A percentile compares a stretch with the other conserved stretches of the same genome.
Evolutionary conservation across 495 filamentous ascomycete species (phyloP).

Genomic region (Trichocladium uniseriatum): DNA sequence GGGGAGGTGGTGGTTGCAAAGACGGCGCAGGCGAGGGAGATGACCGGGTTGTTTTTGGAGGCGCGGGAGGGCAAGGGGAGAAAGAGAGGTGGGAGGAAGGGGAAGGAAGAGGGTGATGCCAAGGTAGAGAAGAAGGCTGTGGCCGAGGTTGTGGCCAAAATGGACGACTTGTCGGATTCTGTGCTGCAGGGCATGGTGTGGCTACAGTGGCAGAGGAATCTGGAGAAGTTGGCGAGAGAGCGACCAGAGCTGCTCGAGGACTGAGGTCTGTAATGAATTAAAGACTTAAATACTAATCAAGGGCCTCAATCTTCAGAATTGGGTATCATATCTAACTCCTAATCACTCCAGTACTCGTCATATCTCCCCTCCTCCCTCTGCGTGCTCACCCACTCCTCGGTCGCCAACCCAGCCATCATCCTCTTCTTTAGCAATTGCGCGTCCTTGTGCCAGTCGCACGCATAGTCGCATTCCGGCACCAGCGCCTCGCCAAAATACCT

Average conservation of each 20-base stretch:
- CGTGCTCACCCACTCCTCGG: constrained; percentile 66
- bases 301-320: too few species aligned
- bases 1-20: constrained; percentile 26
- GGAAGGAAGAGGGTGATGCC: constrained; percentile 18
- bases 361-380: constrained; percentile 53
- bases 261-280: too few species aligned
- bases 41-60: constrained; percentile 38
- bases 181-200: constrained; percentile 79
- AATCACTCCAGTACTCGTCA: constrained; percentile 32
- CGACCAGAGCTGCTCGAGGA: constrained; percentile 15
- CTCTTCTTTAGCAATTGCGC: constrained; percentile 48
- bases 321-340: constrained; percentile 1
- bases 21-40: constrained; percentile 27
- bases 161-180: constrained; percentile 90
- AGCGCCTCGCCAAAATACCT: constrained; percentile 69
- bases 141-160: constrained; percentile 43
- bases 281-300: too few species aligned
- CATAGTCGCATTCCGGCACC: constrained; percentile 61
- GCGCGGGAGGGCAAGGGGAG: constrained; percentile 29
- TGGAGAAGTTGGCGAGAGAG: constrained; percentile 36
- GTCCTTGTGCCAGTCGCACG: constrained; percentile 89
- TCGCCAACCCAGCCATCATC: constrained; percentile 53
- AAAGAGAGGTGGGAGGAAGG: constrained; percentile 9
- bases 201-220: constrained; percentile 73
- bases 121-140: constrained; percentile 17